Evolutionary conservation across 192 early-diverging fungal species (phyloP).

Genomic region (Coemansia sp.): DNA sequence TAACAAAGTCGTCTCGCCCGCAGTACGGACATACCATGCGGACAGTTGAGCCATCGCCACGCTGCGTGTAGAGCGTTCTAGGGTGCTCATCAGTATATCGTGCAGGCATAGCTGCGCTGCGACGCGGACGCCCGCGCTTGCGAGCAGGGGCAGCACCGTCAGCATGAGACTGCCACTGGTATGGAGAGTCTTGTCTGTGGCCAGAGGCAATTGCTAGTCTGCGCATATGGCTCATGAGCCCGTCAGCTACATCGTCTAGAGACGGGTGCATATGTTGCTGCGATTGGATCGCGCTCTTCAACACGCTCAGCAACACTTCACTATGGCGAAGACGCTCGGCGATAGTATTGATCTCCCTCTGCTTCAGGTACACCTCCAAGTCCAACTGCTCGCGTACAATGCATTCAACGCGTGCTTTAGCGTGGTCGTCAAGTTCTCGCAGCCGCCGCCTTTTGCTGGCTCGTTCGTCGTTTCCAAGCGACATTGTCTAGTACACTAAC

Average conservation of each 20-base stretch:
- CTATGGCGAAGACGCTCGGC: conserved; percentile 64
- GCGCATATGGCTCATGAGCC: conserved; percentile 31
- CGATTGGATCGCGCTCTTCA: conserved; percentile 58
- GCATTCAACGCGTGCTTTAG: conserved; percentile 53
- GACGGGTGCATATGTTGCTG: conserved; percentile 45
- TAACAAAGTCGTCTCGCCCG: conserved; percentile 75
- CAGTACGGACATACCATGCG: conserved; percentile 82
- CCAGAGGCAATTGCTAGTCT: conserved; percentile 4
- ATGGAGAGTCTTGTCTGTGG: neutral
- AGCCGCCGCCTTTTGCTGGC: conserved; percentile 16
- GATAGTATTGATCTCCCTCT: conserved; percentile 70
- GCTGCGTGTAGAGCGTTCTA: conserved; percentile 38
- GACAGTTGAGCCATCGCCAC: conserved; percentile 56
- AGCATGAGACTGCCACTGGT: neutral
- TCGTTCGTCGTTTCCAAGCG: neutral
- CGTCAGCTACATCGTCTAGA: conserved; percentile 23
- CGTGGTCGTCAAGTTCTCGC: conserved; percentile 15
- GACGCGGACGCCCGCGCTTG: conserved; percentile 30
- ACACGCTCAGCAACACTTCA: conserved; percentile 61
- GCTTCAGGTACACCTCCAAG: conserved; percentile 74
- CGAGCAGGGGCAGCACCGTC: neutral
- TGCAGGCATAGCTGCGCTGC: conserved; percentile 22
- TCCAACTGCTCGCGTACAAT: conserved; percentile 78
- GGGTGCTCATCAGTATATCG: conserved; percentile 7
- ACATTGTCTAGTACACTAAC: neutral